Evolutionary conservation across 169 alveolate species (phyloP).

Genomic region (Plasmodium gonderi): DNA sequence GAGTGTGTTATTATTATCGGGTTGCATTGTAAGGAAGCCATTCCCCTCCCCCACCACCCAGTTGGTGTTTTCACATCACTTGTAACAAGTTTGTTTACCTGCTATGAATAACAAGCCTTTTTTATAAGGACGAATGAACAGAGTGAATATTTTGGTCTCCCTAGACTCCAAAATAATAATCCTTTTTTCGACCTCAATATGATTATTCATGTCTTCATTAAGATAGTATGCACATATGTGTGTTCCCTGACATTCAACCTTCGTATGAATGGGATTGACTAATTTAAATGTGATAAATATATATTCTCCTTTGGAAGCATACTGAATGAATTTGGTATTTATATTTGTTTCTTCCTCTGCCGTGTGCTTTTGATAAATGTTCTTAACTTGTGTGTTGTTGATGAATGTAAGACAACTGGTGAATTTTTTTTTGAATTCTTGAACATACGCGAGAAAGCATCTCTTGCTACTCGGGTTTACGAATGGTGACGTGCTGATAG

Average conservation of each 20-base stretch:
- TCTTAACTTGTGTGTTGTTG: conserved; percentile 3
- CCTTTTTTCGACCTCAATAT: conserved; percentile 47
- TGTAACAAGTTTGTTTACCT: not conserved
- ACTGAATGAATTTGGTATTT: conserved; percentile 30
- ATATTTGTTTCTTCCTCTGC: conserved; percentile 20
- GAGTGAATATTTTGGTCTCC: conserved; percentile 16
- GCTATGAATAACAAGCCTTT: conserved; percentile 37
- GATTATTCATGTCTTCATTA: conserved; percentile 16
- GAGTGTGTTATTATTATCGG: no score
- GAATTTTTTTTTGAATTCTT: conserved; percentile 18
- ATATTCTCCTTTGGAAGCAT: conserved; percentile 22
- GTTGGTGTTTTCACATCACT: not conserved
- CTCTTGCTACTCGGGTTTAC: not conserved
- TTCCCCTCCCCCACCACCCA: not conserved
- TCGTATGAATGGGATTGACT: conserved; percentile 45
- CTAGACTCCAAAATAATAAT: conserved; percentile 41
- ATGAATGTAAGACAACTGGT: not conserved
- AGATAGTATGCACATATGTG: conserved; percentile 50
- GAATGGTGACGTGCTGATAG: conserved; percentile 18
- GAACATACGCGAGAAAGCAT: conserved; percentile 1
- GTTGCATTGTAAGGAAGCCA: no score
- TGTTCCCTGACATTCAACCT: conserved; percentile 51
- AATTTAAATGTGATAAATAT: conserved; percentile 28
- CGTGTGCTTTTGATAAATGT: conserved; percentile 35
- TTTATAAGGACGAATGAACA: conserved; percentile 13